Conservation (phyloP, 805 yeast genomes). For the Teunomyces lycoperdinae region DNA sequence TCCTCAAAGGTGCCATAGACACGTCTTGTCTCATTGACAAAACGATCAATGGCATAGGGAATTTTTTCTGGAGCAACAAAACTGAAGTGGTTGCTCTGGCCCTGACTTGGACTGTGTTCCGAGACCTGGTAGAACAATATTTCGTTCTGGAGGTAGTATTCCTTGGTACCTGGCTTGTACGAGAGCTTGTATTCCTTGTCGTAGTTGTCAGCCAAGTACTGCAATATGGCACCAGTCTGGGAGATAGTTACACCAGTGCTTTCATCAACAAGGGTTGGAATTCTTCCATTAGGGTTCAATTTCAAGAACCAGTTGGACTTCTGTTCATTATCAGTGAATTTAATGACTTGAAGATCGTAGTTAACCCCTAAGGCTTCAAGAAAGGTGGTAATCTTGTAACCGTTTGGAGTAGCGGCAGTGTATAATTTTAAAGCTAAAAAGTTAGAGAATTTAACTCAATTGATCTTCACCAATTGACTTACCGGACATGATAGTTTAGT, state of each 20-base stretch:
- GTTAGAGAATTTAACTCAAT: not conserved
- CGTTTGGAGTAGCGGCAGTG: conserved; percentile 45
- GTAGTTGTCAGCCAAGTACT: conserved; percentile 57
- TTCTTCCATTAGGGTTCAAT: conserved; percentile 61
- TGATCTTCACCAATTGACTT: not conserved
- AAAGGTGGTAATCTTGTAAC: conserved; percentile 38
- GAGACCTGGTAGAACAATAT: conserved; percentile 58
- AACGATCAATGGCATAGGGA: conserved; percentile 54
- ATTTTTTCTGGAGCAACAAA: conserved; percentile 47
- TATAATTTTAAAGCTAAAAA: conserved; percentile 19
- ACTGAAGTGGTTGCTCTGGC: conserved; percentile 54
- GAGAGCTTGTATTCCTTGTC: conserved; percentile 52
- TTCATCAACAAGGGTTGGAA: conserved; percentile 51
- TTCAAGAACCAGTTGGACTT: conserved; percentile 57
- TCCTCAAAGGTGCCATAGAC: conserved; percentile 53
- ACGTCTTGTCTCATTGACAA: conserved; percentile 48
- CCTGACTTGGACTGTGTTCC: conserved; percentile 58
- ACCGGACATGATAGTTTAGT: not conserved
- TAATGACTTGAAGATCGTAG: conserved; percentile 41
- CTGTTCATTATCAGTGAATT: conserved; percentile 42
- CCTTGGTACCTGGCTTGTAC: conserved; percentile 30
- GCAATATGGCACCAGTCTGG: conserved; percentile 62
- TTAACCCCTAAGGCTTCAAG: conserved; percentile 43
- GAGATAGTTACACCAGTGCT: conserved; percentile 46
- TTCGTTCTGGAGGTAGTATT: conserved; percentile 52